Evolutionary conservation across 225 moss, liverwort and hornwort genomes (phyloP), one percentile per base, ranked within the genome.

Genomic region (Pseudisothecium myosuroides): DNA sequence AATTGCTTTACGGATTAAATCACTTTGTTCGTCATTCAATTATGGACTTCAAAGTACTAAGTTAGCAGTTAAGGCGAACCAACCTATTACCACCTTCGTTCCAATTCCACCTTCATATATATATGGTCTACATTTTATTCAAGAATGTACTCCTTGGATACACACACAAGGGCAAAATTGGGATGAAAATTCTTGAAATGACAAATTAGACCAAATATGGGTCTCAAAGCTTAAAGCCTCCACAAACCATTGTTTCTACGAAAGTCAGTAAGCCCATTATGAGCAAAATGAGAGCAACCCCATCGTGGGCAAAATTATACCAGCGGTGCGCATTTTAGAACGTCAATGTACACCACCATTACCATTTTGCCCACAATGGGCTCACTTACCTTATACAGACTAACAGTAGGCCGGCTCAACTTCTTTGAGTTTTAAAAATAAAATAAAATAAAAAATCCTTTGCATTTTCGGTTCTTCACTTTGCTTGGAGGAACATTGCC

Each of bases 261-360:
- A 6, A 74, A 18, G 29, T 29, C 29, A 74, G 28, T 73, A 45
- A 74, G 6, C 3, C 72, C 43, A 69, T 39, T 12, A 13, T 23
- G 2, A 2, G 4, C 2, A 4, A 39, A 13, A 26, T 15, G 3
- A 4, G 9, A 71, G 3, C 27, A 15, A 43, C 9, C 2, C 2
- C 6, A 19, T 0, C 4, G 16, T 7, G 0, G 4, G 0, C 17
- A 49, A 49, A 18, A 11, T 73, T 6, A 29, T 7, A 74, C 4
- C 0, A 29, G 17, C 18, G 0, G 2, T 31, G 4, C 47, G 47
- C 12, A 74, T 74, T 49, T 74, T 11, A 74, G 1, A 49, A 49
- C 7, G 31, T 47, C 7, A 72, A 49, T 31, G 12, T 31, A 74
- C 4, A 17, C 10, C 18, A 74, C 6, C 17, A 47, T 15, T 71